phyloP scores from a whole-genome alignment of 164 flowering plant genomes.

The Magnolia officinalis region DNA sequence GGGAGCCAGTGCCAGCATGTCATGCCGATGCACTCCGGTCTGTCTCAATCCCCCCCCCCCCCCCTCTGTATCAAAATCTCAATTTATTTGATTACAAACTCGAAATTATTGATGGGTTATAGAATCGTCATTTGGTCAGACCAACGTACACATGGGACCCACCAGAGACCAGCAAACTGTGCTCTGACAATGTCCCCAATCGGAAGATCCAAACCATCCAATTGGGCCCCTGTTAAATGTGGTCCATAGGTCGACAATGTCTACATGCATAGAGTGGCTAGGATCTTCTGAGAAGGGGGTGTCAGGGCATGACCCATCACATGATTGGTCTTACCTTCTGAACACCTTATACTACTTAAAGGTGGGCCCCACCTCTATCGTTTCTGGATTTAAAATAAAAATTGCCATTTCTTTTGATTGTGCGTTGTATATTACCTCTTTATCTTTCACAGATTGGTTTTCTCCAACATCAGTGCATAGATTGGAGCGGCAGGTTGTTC shows the following conservation, averaged over 20 bases:
- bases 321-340: background rate
- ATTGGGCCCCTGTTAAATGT: background rate
- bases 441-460: slow-evolving; percentile 75
- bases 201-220: background rate
- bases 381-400: too few species aligned
- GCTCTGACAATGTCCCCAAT: background rate
- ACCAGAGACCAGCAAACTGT: background rate
- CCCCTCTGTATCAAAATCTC: background rate
- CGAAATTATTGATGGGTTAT: background rate
- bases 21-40: slow-evolving; percentile 89
- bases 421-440: background rate
- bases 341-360: background rate
- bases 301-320: background rate
- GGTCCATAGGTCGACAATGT: background rate
- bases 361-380: background rate
- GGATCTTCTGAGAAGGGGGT: background rate
- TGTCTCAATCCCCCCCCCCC: slow-evolving; percentile 4
- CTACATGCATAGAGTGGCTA: background rate
- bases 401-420: background rate
- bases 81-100: background rate
- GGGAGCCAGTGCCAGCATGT: slow-evolving; percentile 49
- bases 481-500: slow-evolving; percentile 90
- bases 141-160: background rate
- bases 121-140: background rate
- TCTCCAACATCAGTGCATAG: slow-evolving; percentile 71